Base-by-base conservation (phyloP, 2,329 filamentous ascomycete genomes). In the Periconia macrospinosa region DNA sequence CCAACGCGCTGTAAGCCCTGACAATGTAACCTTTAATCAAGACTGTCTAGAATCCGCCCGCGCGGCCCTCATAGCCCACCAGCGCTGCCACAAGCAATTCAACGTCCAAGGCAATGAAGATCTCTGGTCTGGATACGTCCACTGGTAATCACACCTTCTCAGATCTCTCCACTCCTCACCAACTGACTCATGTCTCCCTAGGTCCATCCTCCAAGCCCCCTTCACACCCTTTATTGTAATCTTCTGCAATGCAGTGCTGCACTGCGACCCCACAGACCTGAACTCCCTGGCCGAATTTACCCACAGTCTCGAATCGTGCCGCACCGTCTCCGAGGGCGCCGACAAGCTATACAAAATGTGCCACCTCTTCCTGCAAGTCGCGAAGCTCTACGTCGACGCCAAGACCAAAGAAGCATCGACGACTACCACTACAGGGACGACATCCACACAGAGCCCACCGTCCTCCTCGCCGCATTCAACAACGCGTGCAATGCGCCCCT, bases 321-420 rank as follows among this genome's bases (percentile, higher is more conserved):
- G 77, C 44, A 75, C 76, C 5, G 73, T 81, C 2, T 87, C 85
- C 1, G 82, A 86, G 62, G 81, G 83, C 2, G 79, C 85, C 19
- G 78, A 82, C 27, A 85, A 84, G 62, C 75, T 89, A 13, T 81
- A 85, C 61, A 81, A 79, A n/a, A 77, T 89, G 27, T 87, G 83
- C 59, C 78, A 81, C 35, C 79, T 88, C 23, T 84, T 89, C 66
- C 79, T 80, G 55, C 83, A 83, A 50, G 83, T 88, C 6, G 84
- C 86, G 7, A 77, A 76, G 43, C 72, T 87, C 3, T 89, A 88
- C 58, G 76, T 87, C 6, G 82, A 87, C 61, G 81, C 85, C 23
- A 86, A 85, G 62, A 73, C 30, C 17, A 75, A 73, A 58, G 78
- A 83, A 46, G 19, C 47, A 2, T 27, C 40, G 14, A 14, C 73